Base-by-base conservation (phyloP, 169 alveolate genomes). In the Perkinsus chesapeaki region DNA sequence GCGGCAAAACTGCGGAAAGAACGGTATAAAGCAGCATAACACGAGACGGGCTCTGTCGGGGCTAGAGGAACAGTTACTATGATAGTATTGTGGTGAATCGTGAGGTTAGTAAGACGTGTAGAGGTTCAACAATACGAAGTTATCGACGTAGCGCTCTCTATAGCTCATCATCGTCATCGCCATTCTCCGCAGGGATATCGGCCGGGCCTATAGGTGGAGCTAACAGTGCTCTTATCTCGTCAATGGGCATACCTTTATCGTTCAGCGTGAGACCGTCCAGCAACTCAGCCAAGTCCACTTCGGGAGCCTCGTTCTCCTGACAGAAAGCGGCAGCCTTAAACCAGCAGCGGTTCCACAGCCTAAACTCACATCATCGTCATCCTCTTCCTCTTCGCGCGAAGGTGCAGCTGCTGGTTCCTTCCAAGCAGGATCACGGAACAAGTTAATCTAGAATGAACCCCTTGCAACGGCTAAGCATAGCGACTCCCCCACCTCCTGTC, bases 191-290 rank as follows among this genome's bases (percentile, higher is more conserved):
- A 43, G 60, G 23, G 16, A 9, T 16, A 43, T 5, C 60, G 23
- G 60, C 60, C 5, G 60, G 5, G 60, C 60, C 60, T 43, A 16
- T 5, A 43, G 60, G 82, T 9, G 82, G 27, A 60, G 60, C 60
- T 43, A 43, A 43, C 60, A 60, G 82, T n/a, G n/a, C n/a, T n/a
- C n/a, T n/a, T n/a, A n/a, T n/a, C n/a, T 39, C 5, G 31, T 39
- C 91, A 39, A 47, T 39, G 9, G 72, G 47, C 0, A 48, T 91
- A 19, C 39, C 91, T 12, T 72, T 47, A 73, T 91, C 92, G 36
- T 93, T 93, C 12, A 93, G 93, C 36, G 95, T 48, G 39, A 93
- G 82, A 38, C 95, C 95, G 43, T 93, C 95, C 73, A 93, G 48
- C 20, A 93, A 92, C 39, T 91, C 91, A 20, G 73, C 93, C 19